Conservation (phyloP, 495 filamentous ascomycete genomes). For the Alectoria sarmentosa region DNA sequence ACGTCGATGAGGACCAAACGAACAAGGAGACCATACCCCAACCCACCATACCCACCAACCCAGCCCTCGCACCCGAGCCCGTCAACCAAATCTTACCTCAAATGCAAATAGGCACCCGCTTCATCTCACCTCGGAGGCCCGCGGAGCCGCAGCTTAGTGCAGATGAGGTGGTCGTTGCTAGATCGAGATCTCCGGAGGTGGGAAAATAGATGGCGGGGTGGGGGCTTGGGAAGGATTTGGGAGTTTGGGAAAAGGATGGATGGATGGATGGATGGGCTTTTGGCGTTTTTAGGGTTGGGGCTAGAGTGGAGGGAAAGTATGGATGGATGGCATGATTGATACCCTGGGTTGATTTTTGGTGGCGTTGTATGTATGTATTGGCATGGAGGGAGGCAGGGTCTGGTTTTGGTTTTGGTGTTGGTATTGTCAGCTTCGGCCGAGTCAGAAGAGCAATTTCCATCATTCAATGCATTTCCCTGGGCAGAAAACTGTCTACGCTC, state of each 20-base stretch:
- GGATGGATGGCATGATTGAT: no score
- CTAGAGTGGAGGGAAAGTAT: background rate
- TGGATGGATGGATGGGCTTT: background rate
- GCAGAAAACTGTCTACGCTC: no score
- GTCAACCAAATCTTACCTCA: background rate
- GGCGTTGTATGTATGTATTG: no score
- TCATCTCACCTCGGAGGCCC: background rate
- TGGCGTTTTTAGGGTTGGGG: no score
- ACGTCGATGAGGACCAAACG: background rate
- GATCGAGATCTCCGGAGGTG: background rate
- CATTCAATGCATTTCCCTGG: no score
- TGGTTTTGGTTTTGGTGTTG: no score
- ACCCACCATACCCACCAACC: background rate
- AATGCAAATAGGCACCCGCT: background rate
- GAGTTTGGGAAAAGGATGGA: background rate
- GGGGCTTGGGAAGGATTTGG: background rate
- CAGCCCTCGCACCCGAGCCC: no score
- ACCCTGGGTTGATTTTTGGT: no score
- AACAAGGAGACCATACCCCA: background rate
- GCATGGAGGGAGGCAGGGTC: no score
- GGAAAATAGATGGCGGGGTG: background rate
- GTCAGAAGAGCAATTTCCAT: no score
- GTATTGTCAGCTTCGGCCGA: no score
- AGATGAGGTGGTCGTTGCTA: background rate
- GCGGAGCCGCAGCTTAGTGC: background rate